These are phyloP conservation scores for Rhamnella rubrinervis DNA, from an alignment of 331 rosid genomes.

Conservation along the genomic window DNA sequence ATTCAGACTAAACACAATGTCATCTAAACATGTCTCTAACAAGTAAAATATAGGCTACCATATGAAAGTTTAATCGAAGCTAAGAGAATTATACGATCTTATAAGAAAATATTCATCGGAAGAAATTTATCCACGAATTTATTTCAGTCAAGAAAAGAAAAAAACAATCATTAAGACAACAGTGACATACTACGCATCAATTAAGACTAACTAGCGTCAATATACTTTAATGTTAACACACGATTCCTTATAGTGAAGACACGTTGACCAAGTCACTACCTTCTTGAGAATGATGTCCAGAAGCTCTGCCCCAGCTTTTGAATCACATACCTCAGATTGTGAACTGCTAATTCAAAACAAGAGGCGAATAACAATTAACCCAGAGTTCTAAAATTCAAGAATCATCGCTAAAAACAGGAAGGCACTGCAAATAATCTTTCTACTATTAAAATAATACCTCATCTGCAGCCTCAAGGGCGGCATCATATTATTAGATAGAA, in stretches of 20 bases:
- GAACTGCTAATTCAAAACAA: constrained; percentile 33
- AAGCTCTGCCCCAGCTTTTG: constrained; percentile 82
- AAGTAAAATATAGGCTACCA: too few species aligned
- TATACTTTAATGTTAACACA: not conserved
- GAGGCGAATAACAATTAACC: constrained; percentile 9
- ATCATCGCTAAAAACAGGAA: constrained; percentile 3
- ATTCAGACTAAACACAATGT: too few species aligned
- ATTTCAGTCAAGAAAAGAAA: too few species aligned
- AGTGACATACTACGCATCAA: too few species aligned
- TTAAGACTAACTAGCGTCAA: not conserved
- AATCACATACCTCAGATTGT: constrained; percentile 57
- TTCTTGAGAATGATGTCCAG: constrained; percentile 70
- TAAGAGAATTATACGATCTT: too few species aligned
- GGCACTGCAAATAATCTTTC: not conserved
- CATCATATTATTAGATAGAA: constrained; percentile 39
- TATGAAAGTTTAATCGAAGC: too few species aligned
- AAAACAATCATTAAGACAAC: too few species aligned
- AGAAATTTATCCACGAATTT: too few species aligned
- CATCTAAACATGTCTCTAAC: too few species aligned
- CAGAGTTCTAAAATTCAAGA: constrained; percentile 5
- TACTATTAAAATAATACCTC: constrained; percentile 32
- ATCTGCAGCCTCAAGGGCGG: constrained; percentile 63
- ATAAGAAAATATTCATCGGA: too few species aligned
- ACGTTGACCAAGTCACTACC: constrained; percentile 22
- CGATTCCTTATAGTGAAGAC: not conserved